Evolutionary conservation across 164 flowering plant species (phyloP), one percentile per base, ranked within the genome.

Genomic region (Chimonanthus praecox): DNA sequence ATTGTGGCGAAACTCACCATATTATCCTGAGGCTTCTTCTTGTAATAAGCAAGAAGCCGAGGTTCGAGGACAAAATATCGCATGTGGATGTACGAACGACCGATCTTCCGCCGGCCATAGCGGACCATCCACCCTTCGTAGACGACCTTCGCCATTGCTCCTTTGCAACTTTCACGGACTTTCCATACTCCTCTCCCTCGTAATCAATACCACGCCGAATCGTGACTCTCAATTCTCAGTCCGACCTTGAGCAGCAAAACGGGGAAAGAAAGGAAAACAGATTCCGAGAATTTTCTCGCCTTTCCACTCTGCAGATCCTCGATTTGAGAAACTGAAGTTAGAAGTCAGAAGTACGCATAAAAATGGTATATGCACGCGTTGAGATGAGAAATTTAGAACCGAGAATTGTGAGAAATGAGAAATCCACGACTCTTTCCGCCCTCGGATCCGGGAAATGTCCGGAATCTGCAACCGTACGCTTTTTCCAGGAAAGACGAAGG

Each of bases 91-190:
- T 73, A 94, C 3, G 99, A 96, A 78, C 98, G 83, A 2, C 99
- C 98, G 78, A 96, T 91, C 91, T 92, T 96, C 82, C 98, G 82
- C 83, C 99, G 79, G 20, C 99, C 98, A 77, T 87, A 91, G 71
- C 99, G 80, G 43, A 94, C 99, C 98, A 96, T 91, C 98, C 98
- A 96, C 72, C 99, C 99, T 81, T 96, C 99, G 66, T 94, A 87
- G 44, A 96, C 92, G 68, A 92, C 91, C 85, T 92, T 92, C 71
- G 96, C 71, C 85, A 85, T 78, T 73, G 44, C 18, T 47, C 54
- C 5, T 68, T 54, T 48, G 54, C 18, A 46, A 13, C 67, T 46
- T 21, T 21, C 67, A 43, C 10, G 3, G 16, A 7, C 68, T 15
- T 66, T 16, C 68, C 8, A 44, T 4, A 13, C 9, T 66, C 68